Evolutionary conservation across 1,139 yeast species (phyloP).

Genomic region (Arxiozyma bovina): DNA sequence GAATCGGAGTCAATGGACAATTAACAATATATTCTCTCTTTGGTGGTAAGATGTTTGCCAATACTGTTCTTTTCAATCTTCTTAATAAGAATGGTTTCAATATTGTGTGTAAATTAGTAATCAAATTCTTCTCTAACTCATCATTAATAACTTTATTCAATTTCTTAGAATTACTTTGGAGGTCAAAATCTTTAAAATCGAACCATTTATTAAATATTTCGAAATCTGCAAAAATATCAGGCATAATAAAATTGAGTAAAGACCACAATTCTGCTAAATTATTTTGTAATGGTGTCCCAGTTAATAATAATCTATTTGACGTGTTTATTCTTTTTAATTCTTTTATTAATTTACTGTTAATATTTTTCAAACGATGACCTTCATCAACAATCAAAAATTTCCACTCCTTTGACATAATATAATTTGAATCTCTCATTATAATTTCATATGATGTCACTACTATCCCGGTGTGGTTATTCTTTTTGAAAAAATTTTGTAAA

Average conservation of each 20-base stretch:
- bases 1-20: constrained; percentile 55
- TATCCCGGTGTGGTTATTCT: constrained; percentile 35
- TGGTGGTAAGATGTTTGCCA: constrained; percentile 57
- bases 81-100: constrained; percentile 80
- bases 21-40: constrained; percentile 82
- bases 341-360: constrained; percentile 63
- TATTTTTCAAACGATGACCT: constrained; percentile 84
- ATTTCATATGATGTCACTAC: constrained; percentile 79
- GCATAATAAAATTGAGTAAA: constrained; percentile 73
- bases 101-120: constrained; percentile 75
- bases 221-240: constrained; percentile 85
- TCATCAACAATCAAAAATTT: constrained; percentile 88
- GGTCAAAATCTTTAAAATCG: constrained; percentile 49
- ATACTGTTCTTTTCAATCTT: constrained; percentile 66
- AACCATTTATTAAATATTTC: constrained; percentile 91
- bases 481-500: constrained; percentile 32
- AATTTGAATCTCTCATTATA: constrained; percentile 57
- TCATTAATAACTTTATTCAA: constrained; percentile 42
- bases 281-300: constrained; percentile 93
- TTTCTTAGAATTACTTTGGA: constrained; percentile 36
- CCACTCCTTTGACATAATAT: constrained; percentile 45
- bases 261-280: constrained; percentile 88
- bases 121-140: constrained; percentile 54
- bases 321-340: constrained; percentile 59
- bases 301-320: constrained; percentile 62